These are phyloP conservation scores for button mushroom (Agaricus bisporus) DNA, from an alignment of 768 basidiomycete species.

Conservation along the genomic window DNA sequence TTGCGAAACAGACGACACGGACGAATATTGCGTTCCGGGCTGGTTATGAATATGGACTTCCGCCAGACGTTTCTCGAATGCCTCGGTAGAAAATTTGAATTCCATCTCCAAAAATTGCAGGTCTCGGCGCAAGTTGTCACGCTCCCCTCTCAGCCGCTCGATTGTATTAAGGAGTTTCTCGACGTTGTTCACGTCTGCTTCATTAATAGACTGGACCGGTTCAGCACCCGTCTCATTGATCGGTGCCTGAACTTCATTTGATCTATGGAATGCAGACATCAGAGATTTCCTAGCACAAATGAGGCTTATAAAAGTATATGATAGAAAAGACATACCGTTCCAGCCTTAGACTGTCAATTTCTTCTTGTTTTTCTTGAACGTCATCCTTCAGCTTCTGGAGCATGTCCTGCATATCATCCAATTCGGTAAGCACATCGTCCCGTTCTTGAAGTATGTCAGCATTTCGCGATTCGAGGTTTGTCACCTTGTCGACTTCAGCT, in stretches of 20 bases:
- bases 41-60: slow-evolving; percentile 20
- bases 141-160: slow-evolving; percentile 61
- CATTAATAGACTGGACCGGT: slow-evolving; percentile 16
- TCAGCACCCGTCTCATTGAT: background rate
- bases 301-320: background rate
- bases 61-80: slow-evolving; percentile 43
- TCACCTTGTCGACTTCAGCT: slow-evolving; percentile 33
- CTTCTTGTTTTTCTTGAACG: slow-evolving; percentile 20
- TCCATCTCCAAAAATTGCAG: slow-evolving; percentile 67
- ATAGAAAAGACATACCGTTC: background rate
- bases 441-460: slow-evolving; percentile 47
- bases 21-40: slow-evolving; percentile 24
- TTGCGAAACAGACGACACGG: slow-evolving; percentile 13
- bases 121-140: slow-evolving; percentile 55
- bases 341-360: slow-evolving; percentile 17
- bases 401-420: slow-evolving; percentile 31
- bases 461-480: slow-evolving; percentile 36
- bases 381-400: slow-evolving; percentile 20
- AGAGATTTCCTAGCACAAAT: background rate
- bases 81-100: slow-evolving; percentile 56
- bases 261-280: background rate
- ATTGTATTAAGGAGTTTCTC: slow-evolving; percentile 56
- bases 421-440: slow-evolving; percentile 39
- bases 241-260: background rate
- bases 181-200: slow-evolving; percentile 33